A percentile compares a stretch with the other conserved stretches of the same genome.
Evolutionary conservation across 306 rosid genomes (phyloP).

Genomic region (Lathyrus oleraceus): DNA sequence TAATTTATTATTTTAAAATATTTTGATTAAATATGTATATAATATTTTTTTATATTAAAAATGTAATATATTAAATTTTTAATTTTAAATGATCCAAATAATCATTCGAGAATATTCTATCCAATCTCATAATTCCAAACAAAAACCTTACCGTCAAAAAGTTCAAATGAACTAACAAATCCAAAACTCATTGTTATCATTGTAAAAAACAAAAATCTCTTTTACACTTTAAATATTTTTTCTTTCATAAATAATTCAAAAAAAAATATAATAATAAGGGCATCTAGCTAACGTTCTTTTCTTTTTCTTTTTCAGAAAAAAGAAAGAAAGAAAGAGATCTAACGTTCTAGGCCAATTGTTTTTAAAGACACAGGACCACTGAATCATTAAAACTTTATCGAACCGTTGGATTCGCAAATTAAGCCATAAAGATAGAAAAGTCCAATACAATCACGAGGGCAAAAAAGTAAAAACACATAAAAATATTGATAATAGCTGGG

Average conservation of each 20-base stretch:
- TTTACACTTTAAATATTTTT: too few species aligned
- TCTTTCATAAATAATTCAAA: not conserved
- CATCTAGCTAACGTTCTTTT: not conserved
- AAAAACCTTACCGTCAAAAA: too few species aligned
- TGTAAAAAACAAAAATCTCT: not conserved
- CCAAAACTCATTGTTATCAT: not conserved
- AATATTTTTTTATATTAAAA: too few species aligned
- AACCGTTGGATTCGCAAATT: slow-evolving; percentile 6
- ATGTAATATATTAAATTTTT: too few species aligned
- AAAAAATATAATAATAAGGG: too few species aligned
- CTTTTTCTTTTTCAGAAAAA: not conserved
- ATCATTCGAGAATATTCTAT: too few species aligned
- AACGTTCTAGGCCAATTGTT: not conserved
- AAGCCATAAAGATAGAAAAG: slow-evolving; percentile 30
- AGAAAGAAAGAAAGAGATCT: not conserved
- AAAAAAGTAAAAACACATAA: slow-evolving; percentile 13
- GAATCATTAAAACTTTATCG: not conserved
- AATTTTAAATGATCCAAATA: too few species aligned
- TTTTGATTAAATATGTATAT: too few species aligned
- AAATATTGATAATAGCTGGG: slow-evolving; percentile 5
- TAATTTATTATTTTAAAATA: too few species aligned
- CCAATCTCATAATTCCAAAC: too few species aligned
- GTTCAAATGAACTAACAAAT: not conserved
- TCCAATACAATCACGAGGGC: not conserved
- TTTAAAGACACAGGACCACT: not conserved